phyloP scores from a whole-genome alignment of 2,329 filamentous ascomycete species.

The Helotiales sp. region DNA sequence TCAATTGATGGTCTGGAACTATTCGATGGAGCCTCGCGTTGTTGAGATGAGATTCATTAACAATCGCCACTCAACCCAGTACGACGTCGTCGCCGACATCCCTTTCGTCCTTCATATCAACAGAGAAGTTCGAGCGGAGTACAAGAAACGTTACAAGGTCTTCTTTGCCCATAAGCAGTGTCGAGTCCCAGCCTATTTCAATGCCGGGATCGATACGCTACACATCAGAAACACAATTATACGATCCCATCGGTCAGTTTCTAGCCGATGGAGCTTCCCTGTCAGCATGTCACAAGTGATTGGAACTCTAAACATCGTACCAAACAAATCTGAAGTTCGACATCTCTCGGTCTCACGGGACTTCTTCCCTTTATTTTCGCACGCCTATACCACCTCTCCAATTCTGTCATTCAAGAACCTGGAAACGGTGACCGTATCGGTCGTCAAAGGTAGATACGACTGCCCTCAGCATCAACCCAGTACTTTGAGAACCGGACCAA shows the following conservation, averaged over 20 bases:
- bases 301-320: neutral
- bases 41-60: neutral
- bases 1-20: neutral
- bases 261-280: neutral
- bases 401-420: neutral
- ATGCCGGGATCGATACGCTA: neutral
- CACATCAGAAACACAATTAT: neutral
- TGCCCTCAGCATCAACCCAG: neutral
- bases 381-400: neutral
- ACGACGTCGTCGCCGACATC: neutral
- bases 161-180: neutral
- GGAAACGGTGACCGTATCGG: neutral
- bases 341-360: neutral
- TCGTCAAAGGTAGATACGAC: neutral
- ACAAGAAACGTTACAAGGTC: neutral
- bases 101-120: neutral
- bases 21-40: neutral
- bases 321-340: neutral
- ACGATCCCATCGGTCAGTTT: neutral
- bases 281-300: neutral
- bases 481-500: neutral
- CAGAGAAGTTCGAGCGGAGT: neutral
- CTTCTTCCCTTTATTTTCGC: neutral
- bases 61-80: neutral
- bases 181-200: neutral